Conservation (phyloP, 805 yeast species). For the Nakazawaea sp. region DNA sequence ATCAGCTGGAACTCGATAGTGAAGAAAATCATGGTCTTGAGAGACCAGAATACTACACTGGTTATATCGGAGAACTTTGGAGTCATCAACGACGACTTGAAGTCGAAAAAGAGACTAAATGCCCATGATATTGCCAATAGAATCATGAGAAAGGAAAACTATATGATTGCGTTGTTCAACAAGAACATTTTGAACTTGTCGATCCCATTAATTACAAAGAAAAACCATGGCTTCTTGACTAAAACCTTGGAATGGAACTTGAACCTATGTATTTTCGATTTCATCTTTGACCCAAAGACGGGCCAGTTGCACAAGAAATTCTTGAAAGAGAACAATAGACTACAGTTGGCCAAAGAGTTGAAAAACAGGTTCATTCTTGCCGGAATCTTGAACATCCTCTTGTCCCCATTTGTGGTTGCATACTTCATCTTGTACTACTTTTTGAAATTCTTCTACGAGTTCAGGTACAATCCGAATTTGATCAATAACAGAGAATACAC, state of each 20-base stretch:
- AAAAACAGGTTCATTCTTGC: slow-evolving; percentile 79
- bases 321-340: slow-evolving; percentile 64
- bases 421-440: slow-evolving; percentile 82
- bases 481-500: slow-evolving; percentile 84
- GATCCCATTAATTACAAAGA: slow-evolving; percentile 37
- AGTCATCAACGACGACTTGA: slow-evolving; percentile 41
- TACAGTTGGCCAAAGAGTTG: slow-evolving; percentile 60
- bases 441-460: slow-evolving; percentile 88
- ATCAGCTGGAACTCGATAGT: slow-evolving; percentile 90
- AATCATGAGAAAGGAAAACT: slow-evolving; percentile 92
- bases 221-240: slow-evolving; percentile 41
- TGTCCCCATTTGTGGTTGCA: slow-evolving; percentile 80
- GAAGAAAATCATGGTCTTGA: slow-evolving; percentile 61
- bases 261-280: slow-evolving; percentile 81
- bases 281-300: slow-evolving; percentile 64
- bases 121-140: slow-evolving; percentile 95
- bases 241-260: slow-evolving; percentile 93
- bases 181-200: slow-evolving; percentile 66
- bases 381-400: slow-evolving; percentile 72
- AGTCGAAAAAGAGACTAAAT: slow-evolving; percentile 68
- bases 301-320: slow-evolving; percentile 76
- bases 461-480: slow-evolving; percentile 79
- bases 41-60: slow-evolving; percentile 83
- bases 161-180: slow-evolving; percentile 83
- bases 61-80: slow-evolving; percentile 35